phyloP scores from a whole-genome alignment of 1,139 yeast species.

The Candida mesenterica region DNA sequence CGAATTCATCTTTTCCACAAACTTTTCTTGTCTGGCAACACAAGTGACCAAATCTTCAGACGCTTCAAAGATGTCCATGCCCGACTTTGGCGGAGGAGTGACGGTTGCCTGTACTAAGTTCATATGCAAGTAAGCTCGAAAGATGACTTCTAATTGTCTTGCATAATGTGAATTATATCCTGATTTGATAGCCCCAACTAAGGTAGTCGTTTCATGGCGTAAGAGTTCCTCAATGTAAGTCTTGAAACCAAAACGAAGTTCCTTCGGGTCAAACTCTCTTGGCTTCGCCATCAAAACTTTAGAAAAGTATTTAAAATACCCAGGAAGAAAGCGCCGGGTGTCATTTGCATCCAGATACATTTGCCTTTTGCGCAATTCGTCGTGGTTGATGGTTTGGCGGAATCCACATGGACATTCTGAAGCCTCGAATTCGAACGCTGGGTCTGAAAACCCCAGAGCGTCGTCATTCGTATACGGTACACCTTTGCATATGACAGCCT shows the following conservation, averaged over 20 bases:
- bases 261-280: no score
- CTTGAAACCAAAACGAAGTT: no score
- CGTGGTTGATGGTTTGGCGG: constrained; percentile 12
- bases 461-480: constrained; percentile 17
- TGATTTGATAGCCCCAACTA: no score
- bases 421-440: neutral
- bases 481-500: constrained; percentile 7
- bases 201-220: no score
- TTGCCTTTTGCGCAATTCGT: constrained; percentile 21
- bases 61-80: constrained; percentile 11
- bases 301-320: constrained; percentile 6
- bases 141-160: constrained; percentile 3
- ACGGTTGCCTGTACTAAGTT: neutral
- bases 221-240: neutral
- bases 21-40: constrained; percentile 32
- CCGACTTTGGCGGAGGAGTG: neutral
- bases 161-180: no score
- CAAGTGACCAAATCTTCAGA: constrained; percentile 33
- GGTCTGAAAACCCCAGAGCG: constrained; percentile 25
- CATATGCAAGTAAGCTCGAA: neutral
- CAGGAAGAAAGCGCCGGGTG: constrained; percentile 12
- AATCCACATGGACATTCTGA: neutral
- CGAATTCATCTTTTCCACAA: constrained; percentile 28
- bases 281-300: constrained; percentile 5
- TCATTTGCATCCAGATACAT: constrained; percentile 20